Conservation (phyloP, 2,329 filamentous ascomycete species). For the Simplicillium aogashimaense region DNA sequence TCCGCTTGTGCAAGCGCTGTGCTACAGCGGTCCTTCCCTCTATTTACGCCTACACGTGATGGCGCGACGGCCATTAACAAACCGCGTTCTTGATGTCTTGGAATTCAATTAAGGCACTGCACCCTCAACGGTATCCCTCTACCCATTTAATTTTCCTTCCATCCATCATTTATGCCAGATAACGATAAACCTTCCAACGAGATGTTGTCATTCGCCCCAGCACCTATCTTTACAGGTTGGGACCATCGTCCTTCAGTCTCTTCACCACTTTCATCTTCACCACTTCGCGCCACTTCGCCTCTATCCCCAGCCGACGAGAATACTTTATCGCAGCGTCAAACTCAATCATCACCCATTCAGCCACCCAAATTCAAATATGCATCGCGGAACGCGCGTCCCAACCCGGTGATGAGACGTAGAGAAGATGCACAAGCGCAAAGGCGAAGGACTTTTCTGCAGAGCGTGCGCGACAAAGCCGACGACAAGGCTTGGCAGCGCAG, state of each 20-base stretch:
- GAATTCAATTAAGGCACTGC: background rate
- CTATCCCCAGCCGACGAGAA: constrained; percentile 33
- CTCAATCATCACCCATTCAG: constrained; percentile 34
- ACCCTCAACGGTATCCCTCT: background rate
- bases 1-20: too few relatives aligned
- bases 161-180: constrained; percentile 23
- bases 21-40: background rate
- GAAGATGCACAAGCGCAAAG: constrained; percentile 55
- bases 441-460: constrained; percentile 59
- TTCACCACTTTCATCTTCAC: constrained; percentile 51
- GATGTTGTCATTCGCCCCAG: constrained; percentile 32
- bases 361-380: constrained; percentile 38
- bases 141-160: background rate
- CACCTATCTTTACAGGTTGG: constrained; percentile 32
- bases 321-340: constrained; percentile 25
- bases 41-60: constrained; percentile 17
- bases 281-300: constrained; percentile 40
- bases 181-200: constrained; percentile 13
- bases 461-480: constrained; percentile 49
- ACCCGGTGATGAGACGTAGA: constrained; percentile 50
- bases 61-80: constrained; percentile 11
- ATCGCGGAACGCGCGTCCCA: constrained; percentile 47
- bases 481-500: constrained; percentile 50
- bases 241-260: constrained; percentile 35
- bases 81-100: constrained; percentile 10